These are phyloP conservation scores for Cladophialophora carrionii DNA, from an alignment of 2,329 filamentous ascomycete genomes.

Conservation along the genomic window DNA sequence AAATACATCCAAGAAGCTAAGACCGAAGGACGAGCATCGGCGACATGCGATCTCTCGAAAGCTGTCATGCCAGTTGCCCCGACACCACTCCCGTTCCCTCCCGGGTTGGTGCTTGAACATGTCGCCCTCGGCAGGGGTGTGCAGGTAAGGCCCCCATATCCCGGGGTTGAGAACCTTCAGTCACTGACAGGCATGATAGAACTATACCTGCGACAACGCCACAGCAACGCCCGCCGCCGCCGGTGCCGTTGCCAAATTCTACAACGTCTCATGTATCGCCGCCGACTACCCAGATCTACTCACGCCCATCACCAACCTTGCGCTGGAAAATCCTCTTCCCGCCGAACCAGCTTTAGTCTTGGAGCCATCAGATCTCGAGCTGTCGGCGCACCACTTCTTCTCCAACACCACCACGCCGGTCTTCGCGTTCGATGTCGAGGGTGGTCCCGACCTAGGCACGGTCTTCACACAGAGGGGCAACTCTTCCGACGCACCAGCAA, in stretches of 20 bases:
- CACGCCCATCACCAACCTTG: constrained; percentile 65
- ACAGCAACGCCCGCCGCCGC: constrained; percentile 64
- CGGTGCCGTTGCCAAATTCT: constrained; percentile 82
- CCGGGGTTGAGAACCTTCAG: not conserved
- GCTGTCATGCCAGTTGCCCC: constrained; percentile 49
- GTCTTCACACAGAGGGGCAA: constrained; percentile 66
- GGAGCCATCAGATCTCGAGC: constrained; percentile 61
- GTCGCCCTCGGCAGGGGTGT: constrained; percentile 86
- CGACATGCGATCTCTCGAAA: constrained; percentile 44
- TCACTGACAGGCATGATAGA: constrained; percentile 58
- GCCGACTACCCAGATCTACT: constrained; percentile 70
- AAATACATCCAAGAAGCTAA: constrained; percentile 44
- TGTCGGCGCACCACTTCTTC: constrained; percentile 85
- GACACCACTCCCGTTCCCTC: constrained; percentile 63
- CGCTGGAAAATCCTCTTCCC: constrained; percentile 67
- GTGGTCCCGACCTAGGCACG: constrained; percentile 58
- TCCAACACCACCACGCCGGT: constrained; percentile 68
- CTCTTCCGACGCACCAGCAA: constrained; percentile 64
- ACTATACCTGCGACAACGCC: constrained; percentile 79
- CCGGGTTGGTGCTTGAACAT: constrained; percentile 70
- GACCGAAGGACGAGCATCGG: constrained; percentile 27
- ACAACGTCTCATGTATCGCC: constrained; percentile 82
- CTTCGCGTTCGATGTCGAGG: constrained; percentile 69
- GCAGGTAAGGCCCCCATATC: constrained; percentile 44
- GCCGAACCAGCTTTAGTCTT: constrained; percentile 44